Evolutionary conservation across 768 basidiomycete species (phyloP).

Genomic region (Leccinum longicurvipes): DNA sequence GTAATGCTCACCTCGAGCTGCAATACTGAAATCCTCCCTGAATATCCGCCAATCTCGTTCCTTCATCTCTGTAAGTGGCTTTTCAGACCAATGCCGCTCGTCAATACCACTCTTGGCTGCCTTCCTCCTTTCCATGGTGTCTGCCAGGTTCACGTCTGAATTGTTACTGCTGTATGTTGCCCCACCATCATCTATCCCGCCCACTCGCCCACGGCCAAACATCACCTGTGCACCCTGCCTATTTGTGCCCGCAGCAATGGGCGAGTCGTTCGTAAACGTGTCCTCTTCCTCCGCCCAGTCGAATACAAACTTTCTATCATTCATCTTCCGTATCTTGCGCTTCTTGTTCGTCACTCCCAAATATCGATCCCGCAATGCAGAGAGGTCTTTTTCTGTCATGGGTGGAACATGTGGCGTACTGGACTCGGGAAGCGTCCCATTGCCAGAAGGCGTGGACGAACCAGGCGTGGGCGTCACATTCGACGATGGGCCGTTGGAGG

Average conservation of each 20-base stretch:
- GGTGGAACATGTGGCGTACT: conserved; percentile 49
- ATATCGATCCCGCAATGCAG: conserved; percentile 86
- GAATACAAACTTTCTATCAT: conserved; percentile 97
- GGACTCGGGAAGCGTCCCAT: conserved; percentile 33
- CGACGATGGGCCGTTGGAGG: conserved; percentile 30
- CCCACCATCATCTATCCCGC: conserved; percentile 83
- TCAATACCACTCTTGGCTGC: conserved; percentile 82
- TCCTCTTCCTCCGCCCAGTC: conserved; percentile 99
- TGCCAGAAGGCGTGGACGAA: conserved; percentile 34
- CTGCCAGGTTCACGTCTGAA: conserved; percentile 59
- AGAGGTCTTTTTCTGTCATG: conserved; percentile 78
- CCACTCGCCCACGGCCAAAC: conserved; percentile 82
- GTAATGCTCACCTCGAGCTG: conserved; percentile 67
- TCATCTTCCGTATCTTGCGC: conserved; percentile 91
- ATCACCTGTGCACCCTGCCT: conserved; percentile 83
- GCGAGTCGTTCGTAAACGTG: conserved; percentile 77
- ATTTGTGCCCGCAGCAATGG: conserved; percentile 64
- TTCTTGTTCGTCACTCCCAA: conserved; percentile 94
- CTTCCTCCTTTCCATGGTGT: conserved; percentile 77
- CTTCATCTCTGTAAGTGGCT: conserved; percentile 85
- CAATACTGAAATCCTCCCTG: conserved; percentile 96
- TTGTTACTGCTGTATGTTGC: conserved; percentile 33
- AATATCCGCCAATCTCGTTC: conserved; percentile 99
- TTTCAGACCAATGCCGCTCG: conserved; percentile 98
- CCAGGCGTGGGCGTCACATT: conserved; percentile 50